Conservation (phyloP, 2,329 filamentous ascomycete species). For the Penicillium sp. region DNA sequence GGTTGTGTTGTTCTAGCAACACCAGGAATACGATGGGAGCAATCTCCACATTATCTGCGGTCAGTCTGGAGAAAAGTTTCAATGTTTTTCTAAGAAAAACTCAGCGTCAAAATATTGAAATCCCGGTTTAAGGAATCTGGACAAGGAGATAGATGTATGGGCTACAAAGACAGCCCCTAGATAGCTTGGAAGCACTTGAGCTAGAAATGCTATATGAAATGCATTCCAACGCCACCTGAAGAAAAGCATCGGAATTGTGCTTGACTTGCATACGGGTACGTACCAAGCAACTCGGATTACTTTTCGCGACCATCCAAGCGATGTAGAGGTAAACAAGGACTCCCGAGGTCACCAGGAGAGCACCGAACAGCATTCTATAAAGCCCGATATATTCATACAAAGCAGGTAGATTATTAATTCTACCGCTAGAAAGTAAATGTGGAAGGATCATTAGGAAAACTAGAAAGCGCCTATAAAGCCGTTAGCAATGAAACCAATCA, state of each 20-base stretch:
- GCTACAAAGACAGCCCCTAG: background rate
- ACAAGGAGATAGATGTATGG: no score
- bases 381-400: background rate
- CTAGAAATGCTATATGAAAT: no score
- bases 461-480: slow-evolving; percentile 32
- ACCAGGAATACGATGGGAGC: no score
- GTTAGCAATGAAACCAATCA: slow-evolving; percentile 7
- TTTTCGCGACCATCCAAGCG: background rate
- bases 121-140: no score
- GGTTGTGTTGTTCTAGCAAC: no score
- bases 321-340: background rate
- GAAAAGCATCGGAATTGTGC: slow-evolving; percentile 7
- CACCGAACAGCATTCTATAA: background rate
- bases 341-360: no score
- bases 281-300: background rate
- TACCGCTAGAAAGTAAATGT: slow-evolving; percentile 21
- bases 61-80: no score
- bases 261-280: background rate
- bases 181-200: background rate
- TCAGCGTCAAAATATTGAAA: no score
- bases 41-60: no score
- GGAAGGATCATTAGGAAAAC: slow-evolving; percentile 31
- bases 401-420: background rate
- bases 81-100: no score
- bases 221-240: no score